Percentiles rank a stretch among this genome's conserved stretches.
These are phyloP conservation scores for Sophora flavescens DNA, from an alignment of 306 rosid genomes.

Conservation along the genomic window DNA sequence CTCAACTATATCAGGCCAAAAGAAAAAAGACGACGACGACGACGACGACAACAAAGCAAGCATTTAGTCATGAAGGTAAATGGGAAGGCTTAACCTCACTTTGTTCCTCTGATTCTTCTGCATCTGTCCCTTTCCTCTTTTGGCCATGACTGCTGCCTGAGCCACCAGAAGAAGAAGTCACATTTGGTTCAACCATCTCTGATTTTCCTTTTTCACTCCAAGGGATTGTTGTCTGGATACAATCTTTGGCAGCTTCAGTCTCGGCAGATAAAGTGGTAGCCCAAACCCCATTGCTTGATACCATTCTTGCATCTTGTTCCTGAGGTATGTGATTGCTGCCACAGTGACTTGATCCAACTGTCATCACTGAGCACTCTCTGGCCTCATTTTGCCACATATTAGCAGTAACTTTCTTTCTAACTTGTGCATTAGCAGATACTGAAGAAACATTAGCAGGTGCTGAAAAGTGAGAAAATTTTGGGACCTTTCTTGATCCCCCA, in stretches of 20 bases:
- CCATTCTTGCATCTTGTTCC: conserved; percentile 56
- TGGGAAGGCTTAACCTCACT: conserved; percentile 68
- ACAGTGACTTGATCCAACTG: conserved; percentile 79
- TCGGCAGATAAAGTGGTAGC: conserved; percentile 55
- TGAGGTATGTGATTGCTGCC: conserved; percentile 73
- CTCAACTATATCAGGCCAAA: conserved; percentile 18
- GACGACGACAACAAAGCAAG: background rate
- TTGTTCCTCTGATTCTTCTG: conserved; percentile 77
- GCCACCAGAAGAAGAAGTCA: conserved; percentile 78
- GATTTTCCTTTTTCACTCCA: conserved; percentile 56
- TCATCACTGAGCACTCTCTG: conserved; percentile 69
- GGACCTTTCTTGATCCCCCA: conserved; percentile 45
- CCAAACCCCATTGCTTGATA: conserved; percentile 59
- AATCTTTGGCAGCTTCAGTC: conserved; percentile 51
- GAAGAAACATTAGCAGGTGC: conserved; percentile 43
- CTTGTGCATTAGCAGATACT: conserved; percentile 51
- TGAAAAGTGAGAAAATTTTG: conserved; percentile 57
- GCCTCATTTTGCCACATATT: conserved; percentile 54
- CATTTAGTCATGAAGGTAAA: conserved; percentile 15
- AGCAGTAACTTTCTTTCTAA: conserved; percentile 47
- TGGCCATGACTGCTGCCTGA: conserved; percentile 74
- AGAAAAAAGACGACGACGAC: background rate
- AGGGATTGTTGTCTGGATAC: conserved; percentile 49
- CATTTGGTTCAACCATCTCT: conserved; percentile 63
- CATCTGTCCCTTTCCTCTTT: conserved; percentile 74